phyloP scores from a whole-genome alignment of 148 eudicot species.

The Linanthus parryae region DNA sequence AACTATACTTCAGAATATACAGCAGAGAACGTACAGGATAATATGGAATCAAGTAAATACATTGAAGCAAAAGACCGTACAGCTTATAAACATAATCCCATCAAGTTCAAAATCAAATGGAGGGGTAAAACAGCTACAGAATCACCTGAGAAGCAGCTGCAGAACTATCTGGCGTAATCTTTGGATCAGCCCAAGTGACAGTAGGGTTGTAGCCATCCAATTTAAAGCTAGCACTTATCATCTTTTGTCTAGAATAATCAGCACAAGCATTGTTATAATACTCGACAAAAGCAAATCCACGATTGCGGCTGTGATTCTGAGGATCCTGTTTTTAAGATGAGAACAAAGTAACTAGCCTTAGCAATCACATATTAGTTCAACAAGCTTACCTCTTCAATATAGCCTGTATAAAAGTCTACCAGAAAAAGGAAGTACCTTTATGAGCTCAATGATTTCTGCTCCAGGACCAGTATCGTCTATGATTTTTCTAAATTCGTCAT shows the following conservation, averaged over 20 bases:
- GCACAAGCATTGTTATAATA: conserved; percentile 99
- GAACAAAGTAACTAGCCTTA: conserved; percentile 1
- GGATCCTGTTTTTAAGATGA: conserved; percentile 61
- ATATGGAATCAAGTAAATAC: no score
- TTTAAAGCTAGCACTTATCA: conserved; percentile 64
- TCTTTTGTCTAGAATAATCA: conserved; percentile 78
- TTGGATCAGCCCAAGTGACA: conserved; percentile 98
- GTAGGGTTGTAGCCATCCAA: conserved; percentile 87
- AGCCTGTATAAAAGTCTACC: no score
- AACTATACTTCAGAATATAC: no score
- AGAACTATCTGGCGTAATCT: conserved; percentile 73
- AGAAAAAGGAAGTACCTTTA: conserved; percentile 64
- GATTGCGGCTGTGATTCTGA: conserved; percentile 72
- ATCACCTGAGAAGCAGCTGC: conserved; percentile 90
- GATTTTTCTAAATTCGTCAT: conserved; percentile 71
- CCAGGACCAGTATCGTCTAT: conserved; percentile 92
- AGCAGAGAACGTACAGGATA: no score
- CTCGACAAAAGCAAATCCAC: conserved; percentile 96
- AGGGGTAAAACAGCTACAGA: no score
- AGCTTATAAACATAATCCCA: no score
- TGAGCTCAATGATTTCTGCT: conserved; percentile 78
- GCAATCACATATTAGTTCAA: no score
- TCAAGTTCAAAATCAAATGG: no score
- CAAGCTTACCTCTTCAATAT: no score
- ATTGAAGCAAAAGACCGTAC: no score